Percentiles rank a stretch among this genome's conserved stretches.
phyloP scores from a whole-genome alignment of 768 basidiomycete species.

The Hygrocybe punicea region DNA sequence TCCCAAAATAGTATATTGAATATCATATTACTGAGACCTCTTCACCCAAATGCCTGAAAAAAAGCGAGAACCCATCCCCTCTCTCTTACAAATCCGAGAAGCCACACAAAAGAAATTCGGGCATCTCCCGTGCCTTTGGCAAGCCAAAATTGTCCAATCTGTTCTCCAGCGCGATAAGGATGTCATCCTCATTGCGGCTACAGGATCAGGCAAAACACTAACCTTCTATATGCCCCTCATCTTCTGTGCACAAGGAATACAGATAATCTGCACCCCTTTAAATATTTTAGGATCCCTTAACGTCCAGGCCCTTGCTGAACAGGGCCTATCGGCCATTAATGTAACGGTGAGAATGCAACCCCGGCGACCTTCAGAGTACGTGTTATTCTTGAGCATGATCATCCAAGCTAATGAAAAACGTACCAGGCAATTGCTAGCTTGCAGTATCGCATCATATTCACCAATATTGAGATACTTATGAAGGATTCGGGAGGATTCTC shows the following conservation, averaged over 20 bases:
- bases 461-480: constrained; percentile 25
- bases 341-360: not conserved
- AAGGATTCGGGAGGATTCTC: constrained; percentile 4
- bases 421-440: constrained; percentile 19
- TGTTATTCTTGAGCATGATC: not conserved
- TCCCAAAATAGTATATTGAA: not conserved
- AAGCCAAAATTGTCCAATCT: constrained; percentile 15
- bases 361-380: not conserved
- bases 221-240: constrained; percentile 28
- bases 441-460: constrained; percentile 18
- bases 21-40: not conserved
- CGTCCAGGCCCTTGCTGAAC: constrained; percentile 4
- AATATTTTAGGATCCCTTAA: constrained; percentile 27
- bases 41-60: not conserved
- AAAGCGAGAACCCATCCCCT: not conserved
- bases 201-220: too few relatives aligned
- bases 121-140: constrained; percentile 20
- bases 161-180: constrained; percentile 19
- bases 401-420: not conserved
- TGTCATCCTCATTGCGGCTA: constrained; percentile 25
- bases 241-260: constrained; percentile 13
- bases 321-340: constrained; percentile 9
- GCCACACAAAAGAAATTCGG: not conserved
- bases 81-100: not conserved
- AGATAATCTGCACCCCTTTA: constrained; percentile 26